Percentiles rank a stretch among this genome's conserved stretches.
Evolutionary conservation across 768 basidiomycete species (phyloP).

Genomic region (Vishniacozyma victoriae): DNA sequence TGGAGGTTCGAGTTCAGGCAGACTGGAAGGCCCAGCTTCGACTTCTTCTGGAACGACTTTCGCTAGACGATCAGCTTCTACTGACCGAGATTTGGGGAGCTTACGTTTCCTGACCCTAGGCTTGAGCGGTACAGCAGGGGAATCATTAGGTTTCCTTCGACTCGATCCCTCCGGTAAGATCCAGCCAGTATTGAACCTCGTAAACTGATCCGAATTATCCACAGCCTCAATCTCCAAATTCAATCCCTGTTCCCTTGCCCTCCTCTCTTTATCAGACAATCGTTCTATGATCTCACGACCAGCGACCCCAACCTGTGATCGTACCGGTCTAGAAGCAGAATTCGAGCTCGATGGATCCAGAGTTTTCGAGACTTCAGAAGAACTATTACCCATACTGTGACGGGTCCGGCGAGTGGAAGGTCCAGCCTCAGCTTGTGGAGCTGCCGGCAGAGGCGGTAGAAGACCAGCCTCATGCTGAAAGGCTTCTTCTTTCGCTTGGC

Average conservation of each 20-base stretch:
- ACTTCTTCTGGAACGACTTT: too few species aligned
- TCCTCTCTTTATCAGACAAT: constrained; percentile 34
- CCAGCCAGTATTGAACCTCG: constrained; percentile 79
- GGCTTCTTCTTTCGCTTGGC: constrained; percentile 14
- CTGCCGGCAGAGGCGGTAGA: constrained; percentile 6
- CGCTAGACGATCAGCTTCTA: too few species aligned
- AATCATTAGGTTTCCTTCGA: constrained; percentile 56
- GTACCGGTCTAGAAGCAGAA: constrained; percentile 4
- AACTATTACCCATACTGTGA: neutral
- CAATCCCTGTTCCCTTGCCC: constrained; percentile 26
- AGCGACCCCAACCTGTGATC: constrained; percentile 28
- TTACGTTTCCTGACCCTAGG: too few species aligned
- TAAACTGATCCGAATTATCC: constrained; percentile 67
- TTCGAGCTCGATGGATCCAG: neutral
- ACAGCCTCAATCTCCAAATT: constrained; percentile 62
- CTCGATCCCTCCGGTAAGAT: constrained; percentile 70
- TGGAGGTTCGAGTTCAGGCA: too few species aligned
- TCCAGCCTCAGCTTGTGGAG: neutral
- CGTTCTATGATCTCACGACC: constrained; percentile 27
- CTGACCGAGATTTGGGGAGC: too few species aligned
- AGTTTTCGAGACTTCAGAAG: too few species aligned
- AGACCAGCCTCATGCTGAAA: constrained; percentile 32
- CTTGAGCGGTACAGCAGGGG: too few species aligned
- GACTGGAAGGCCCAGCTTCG: too few species aligned
- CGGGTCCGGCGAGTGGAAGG: neutral